Conservation (phyloP, 2,329 filamentous ascomycete genomes). For the Penicillium fuscoglaucum region DNA sequence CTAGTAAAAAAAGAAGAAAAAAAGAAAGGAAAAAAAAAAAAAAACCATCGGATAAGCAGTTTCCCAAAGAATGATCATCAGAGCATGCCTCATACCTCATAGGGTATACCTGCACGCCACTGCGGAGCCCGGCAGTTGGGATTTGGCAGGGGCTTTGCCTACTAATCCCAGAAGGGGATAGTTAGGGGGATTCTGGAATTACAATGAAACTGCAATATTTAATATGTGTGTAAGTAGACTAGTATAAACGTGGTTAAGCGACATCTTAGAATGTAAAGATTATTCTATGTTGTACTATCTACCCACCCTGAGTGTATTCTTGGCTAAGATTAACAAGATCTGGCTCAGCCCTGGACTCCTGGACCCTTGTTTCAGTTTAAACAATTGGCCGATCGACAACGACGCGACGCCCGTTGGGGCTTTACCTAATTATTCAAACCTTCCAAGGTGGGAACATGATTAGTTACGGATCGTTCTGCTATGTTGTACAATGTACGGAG, state of each 20-base stretch:
- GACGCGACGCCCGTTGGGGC: conserved; percentile 11
- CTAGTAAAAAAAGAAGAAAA: neutral
- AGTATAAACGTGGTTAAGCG: neutral
- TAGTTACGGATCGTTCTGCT: conserved; percentile 1
- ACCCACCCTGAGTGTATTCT: conserved; percentile 4
- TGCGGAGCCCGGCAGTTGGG: conserved; percentile 24
- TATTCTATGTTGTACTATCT: neutral
- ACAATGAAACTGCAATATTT: neutral
- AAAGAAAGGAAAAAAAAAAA: too few relatives aligned
- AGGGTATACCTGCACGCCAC: conserved; percentile 6
- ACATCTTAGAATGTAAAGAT: neutral
- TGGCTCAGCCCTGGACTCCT: conserved; percentile 21
- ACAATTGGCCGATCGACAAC: conserved; percentile 12
- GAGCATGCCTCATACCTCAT: neutral
- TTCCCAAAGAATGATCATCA: neutral
- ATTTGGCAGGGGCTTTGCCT: conserved; percentile 11
- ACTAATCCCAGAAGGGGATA: conserved; percentile 18
- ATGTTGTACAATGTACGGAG: neutral
- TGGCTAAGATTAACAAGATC: conserved; percentile 16
- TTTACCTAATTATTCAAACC: conserved; percentile 9
- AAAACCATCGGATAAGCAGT: neutral
- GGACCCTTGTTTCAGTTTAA: conserved; percentile 19
- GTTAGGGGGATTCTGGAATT: neutral
- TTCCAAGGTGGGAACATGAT: neutral
- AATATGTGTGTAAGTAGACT: neutral